Evolutionary conservation across 257 asterid species (phyloP).

Genomic region (Solanum ossicruentum): DNA sequence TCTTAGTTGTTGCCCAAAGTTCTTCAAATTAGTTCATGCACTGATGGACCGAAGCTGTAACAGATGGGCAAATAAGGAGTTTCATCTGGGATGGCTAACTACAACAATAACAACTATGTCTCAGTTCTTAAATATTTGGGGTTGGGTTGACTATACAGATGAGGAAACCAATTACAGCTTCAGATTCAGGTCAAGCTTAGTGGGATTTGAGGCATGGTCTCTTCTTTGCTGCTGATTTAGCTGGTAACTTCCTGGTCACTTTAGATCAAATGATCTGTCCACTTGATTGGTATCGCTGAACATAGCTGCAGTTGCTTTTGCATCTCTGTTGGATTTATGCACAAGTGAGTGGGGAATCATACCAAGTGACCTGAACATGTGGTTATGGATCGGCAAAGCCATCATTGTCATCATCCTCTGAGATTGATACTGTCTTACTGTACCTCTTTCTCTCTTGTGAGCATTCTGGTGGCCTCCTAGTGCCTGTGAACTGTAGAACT

Average conservation of each 20-base stretch:
- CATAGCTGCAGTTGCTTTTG: conserved; percentile 14
- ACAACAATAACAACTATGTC: neutral
- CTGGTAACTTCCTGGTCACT: conserved; percentile 86
- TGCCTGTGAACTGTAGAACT: conserved; percentile 88
- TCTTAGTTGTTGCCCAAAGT: neutral
- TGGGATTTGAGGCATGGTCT: conserved; percentile 29
- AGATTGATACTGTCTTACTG: conserved; percentile 48
- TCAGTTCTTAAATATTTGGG: neutral
- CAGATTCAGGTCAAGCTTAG: conserved; percentile 66
- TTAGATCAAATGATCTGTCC: conserved; percentile 24
- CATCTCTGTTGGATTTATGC: conserved; percentile 51
- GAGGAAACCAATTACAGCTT: conserved; percentile 31
- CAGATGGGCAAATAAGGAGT: neutral
- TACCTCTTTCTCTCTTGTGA: conserved; percentile 88
- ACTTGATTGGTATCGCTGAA: conserved; percentile 18
- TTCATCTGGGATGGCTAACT: neutral
- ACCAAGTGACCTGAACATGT: conserved; percentile 68
- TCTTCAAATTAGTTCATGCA: neutral
- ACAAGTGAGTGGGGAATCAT: conserved; percentile 58
- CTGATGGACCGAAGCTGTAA: neutral
- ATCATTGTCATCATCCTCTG: conserved; percentile 39
- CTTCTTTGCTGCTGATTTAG: conserved; percentile 26
- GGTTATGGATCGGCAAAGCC: conserved; percentile 28
- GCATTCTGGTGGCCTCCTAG: conserved; percentile 98
- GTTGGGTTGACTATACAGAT: neutral